A percentile compares a stretch with the other conserved stretches of the same genome.
Evolutionary conservation across 345 rosid genomes (phyloP).

Genomic region (Sonneratia alba): DNA sequence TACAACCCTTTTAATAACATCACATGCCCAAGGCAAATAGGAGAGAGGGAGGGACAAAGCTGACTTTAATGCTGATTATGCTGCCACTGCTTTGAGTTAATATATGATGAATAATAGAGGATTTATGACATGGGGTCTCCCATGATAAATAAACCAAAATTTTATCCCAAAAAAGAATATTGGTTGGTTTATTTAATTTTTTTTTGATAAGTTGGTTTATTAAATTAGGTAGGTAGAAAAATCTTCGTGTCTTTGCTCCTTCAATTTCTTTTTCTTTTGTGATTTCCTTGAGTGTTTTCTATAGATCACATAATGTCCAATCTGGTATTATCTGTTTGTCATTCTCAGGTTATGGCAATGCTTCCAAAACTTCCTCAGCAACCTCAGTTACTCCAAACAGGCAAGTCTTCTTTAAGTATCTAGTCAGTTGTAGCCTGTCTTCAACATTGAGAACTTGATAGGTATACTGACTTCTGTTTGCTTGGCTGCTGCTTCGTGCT

Average conservation of each 20-base stretch:
- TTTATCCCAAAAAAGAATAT: background rate
- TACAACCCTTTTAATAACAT: background rate
- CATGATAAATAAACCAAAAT: background rate
- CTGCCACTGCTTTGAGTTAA: background rate
- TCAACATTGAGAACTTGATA: background rate
- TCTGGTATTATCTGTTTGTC: background rate
- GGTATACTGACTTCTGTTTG: background rate
- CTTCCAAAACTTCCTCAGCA: constrained; percentile 86
- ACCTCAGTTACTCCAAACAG: constrained; percentile 89
- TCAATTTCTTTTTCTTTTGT: background rate
- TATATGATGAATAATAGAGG: background rate
- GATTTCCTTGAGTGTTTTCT: background rate
- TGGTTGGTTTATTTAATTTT: no score
- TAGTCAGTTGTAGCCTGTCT: constrained; percentile 4
- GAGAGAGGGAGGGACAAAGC: background rate
- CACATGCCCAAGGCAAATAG: background rate
- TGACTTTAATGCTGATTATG: background rate
- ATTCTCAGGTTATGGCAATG: constrained; percentile 63
- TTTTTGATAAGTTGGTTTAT: no score
- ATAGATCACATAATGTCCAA: background rate
- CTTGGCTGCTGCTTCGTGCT: constrained; percentile 7
- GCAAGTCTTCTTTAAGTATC: constrained; percentile 23
- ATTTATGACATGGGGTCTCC: background rate
- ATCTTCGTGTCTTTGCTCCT: background rate
- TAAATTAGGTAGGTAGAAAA: background rate